Evolutionary conservation across 768 basidiomycete genomes (phyloP), one percentile per base, ranked within the genome.

Genomic region (Lactarius pseudohatsudake): DNA sequence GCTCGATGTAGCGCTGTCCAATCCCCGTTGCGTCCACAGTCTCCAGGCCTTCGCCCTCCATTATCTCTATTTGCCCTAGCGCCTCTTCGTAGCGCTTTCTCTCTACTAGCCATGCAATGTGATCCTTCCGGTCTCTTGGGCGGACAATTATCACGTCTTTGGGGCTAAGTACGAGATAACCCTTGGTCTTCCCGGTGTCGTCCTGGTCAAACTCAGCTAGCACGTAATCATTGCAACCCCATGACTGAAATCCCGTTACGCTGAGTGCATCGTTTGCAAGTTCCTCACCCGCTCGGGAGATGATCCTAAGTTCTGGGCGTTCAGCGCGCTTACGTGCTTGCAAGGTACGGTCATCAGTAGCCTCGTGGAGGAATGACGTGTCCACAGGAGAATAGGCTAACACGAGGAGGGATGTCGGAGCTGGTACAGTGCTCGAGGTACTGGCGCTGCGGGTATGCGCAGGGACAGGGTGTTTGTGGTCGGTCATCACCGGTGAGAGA

Each of bases 241-340:
- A 97, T 10, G 84, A 78, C 72, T 93, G 88, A 76, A 84, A 98
- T 70, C 88, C 86, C 32, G 86, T 79, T 47, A 99, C 82, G 54
- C 83, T 85, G 56, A 98, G 81, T 1, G 90, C 92, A 75, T 98
- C 96, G 2, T 88, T 84, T 0, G 92, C 85, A 2, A 94, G 80
- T 75, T 97, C 95, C 73, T 98, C 94, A 1, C 96, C 96, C 0
- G 84, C 83, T 30, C 89, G 88, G 1, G 92, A 91, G 69, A 99
- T 90, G 71, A 99, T 91, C 15, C 94, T 87, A 58, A 99, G 82
- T 76, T 98, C 96, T 8, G 97, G 97, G n/a, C 92, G 89, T 69
- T 93, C 90, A 0, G 95, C 92, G 0, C 84, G 84, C 75, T 92
- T 92, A 20, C 94, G 86, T 13, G 89, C 86, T 75, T 96, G 92